phyloP scores from a whole-genome alignment of 169 alveolate species.

The Eimeria praecox region DNA sequence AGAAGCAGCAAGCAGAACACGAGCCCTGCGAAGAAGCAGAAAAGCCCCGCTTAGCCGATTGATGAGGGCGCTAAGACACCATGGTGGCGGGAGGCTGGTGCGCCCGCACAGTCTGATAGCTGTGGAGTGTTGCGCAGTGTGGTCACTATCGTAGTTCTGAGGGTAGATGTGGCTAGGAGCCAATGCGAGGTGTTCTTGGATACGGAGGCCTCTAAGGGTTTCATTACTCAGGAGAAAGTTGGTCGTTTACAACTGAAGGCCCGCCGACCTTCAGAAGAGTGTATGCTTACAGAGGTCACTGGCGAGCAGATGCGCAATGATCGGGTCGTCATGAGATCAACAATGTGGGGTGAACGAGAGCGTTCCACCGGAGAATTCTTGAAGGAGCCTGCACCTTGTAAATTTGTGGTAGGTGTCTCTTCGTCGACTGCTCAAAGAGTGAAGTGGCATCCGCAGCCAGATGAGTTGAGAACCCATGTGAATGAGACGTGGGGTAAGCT shows the following conservation, averaged over 20 bases:
- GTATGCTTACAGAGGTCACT: too few species aligned
- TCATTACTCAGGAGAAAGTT: not conserved
- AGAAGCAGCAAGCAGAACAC: not conserved
- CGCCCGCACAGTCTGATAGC: not conserved
- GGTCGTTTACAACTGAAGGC: constrained; percentile 9
- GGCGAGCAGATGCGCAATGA: constrained; percentile 4
- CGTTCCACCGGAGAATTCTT: not conserved
- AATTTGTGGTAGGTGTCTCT: too few species aligned
- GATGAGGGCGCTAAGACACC: not conserved
- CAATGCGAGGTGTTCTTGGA: constrained; percentile 15
- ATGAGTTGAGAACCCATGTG: too few species aligned
- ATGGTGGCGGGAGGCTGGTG: constrained; percentile 1
- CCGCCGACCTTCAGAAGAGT: constrained; percentile 28
- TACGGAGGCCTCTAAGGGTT: not conserved
- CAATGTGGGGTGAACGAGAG: not conserved
- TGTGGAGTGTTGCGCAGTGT: not conserved
- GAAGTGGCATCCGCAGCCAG: too few species aligned
- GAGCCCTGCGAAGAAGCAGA: not conserved
- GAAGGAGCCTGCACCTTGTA: not conserved
- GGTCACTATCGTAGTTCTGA: not conserved
- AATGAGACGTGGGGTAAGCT: too few species aligned
- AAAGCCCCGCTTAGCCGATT: not conserved
- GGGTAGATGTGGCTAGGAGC: too few species aligned
- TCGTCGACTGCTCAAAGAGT: too few species aligned
- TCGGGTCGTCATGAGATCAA: too few species aligned